Evolutionary conservation across 169 alveolate species (phyloP).

Genomic region (Plasmodium coatneyi): DNA sequence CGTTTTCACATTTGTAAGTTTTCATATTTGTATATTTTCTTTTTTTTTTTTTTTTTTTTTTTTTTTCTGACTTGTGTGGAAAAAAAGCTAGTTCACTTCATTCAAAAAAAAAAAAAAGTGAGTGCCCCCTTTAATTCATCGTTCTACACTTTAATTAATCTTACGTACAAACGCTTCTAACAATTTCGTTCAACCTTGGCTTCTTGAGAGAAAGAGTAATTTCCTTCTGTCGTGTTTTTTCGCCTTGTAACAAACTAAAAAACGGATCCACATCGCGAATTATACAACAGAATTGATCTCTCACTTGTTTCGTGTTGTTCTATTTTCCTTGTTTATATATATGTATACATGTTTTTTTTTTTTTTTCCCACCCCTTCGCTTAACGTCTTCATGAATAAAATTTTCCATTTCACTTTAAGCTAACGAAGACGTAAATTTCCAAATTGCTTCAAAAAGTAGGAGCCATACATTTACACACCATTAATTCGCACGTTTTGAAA

Average conservation of each 20-base stretch:
- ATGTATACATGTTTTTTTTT: background rate
- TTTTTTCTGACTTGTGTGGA: background rate
- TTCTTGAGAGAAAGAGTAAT: background rate
- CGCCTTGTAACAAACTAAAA: background rate
- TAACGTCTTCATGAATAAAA: background rate
- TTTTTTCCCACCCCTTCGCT: background rate
- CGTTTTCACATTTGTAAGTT: background rate
- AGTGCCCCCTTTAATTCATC: background rate
- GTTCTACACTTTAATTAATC: constrained; percentile 16
- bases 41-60: background rate
- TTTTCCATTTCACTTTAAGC: background rate
- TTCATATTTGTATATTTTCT: background rate
- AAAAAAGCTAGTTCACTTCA: constrained; percentile 17
- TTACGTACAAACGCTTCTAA: background rate
- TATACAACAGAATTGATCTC: constrained; percentile 13
- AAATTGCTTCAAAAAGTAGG: background rate
- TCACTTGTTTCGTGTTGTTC: background rate
- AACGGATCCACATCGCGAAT: background rate
- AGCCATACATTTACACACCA: background rate
- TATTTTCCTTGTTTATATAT: background rate
- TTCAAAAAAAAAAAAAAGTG: constrained; percentile 5
- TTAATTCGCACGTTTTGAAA: background rate
- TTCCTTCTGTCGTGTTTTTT: background rate
- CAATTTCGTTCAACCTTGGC: background rate
- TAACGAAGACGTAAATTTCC: background rate